Conservation (phyloP, 139 green algal species). For the Closterium sp. region DNA sequence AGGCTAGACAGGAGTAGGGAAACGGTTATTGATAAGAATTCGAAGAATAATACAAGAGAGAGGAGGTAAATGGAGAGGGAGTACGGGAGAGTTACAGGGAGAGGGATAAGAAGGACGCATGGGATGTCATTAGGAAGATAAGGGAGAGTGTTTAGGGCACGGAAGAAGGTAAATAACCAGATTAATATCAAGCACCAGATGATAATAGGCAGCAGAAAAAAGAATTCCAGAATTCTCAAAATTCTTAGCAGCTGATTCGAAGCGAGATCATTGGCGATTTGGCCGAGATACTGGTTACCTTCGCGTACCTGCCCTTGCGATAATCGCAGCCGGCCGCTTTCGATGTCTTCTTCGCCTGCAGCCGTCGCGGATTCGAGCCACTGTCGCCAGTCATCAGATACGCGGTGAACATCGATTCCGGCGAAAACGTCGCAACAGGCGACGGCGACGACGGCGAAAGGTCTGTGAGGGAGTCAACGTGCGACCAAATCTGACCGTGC, state of each 20-base stretch:
- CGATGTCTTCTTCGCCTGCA: not conserved
- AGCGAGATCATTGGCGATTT: too few relatives aligned
- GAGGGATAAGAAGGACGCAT: not conserved
- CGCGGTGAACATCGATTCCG: not conserved
- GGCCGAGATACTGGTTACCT: not conserved
- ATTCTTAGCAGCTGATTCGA: too few relatives aligned
- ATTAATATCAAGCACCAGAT: too few relatives aligned
- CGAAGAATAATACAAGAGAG: too few relatives aligned
- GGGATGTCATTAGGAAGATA: too few relatives aligned
- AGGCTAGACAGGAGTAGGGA: too few relatives aligned
- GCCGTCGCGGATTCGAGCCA: not conserved
- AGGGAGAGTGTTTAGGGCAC: too few relatives aligned
- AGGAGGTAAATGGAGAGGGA: not conserved
- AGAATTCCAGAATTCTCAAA: too few relatives aligned
- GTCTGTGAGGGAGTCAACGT: not conserved
- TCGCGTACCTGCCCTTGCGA: not conserved
- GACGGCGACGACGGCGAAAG: not conserved
- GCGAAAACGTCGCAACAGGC: not conserved
- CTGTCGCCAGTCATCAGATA: not conserved
- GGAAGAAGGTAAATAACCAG: too few relatives aligned
- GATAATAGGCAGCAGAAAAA: too few relatives aligned
- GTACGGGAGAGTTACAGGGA: not conserved
- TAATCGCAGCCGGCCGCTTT: not conserved
- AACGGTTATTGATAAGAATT: too few relatives aligned
- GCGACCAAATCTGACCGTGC: not conserved